Base-by-base conservation (phyloP, 2,329 filamentous ascomycete species). In the Neonectria punicea region DNA sequence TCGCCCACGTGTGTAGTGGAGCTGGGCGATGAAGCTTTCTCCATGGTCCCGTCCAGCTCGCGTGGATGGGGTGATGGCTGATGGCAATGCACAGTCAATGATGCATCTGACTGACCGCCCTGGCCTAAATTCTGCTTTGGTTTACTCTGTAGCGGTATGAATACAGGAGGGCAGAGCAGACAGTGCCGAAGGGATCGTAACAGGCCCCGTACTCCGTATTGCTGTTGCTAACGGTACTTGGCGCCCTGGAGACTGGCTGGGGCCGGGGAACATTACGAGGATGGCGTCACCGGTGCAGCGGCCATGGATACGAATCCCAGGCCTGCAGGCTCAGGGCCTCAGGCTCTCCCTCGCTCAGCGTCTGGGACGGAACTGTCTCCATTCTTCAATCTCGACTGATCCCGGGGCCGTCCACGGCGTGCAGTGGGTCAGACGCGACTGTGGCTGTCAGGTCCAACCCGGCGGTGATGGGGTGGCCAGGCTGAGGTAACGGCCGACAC, bases 221-320 rank as follows among this genome's bases (percentile, higher is more conserved):
- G 54, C 47, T 54, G 51, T 41, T 57, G 54, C 36, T 57, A 58
- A 61, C 68, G 68, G 68, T 71, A 70, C 66, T 70, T 71, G 69
- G 25, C 56, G 41, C 39, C 39, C 47, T 50, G 58, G 43, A 55
- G 32, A 36, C 46, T 50, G 32, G 39, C 28, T 32, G 18, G 49
- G 51, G 14, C n/a, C 22, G 30, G 43, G 43, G 41, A n/a, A 47
- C 25, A 57, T 62, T 69, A 71, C 67, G 59, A 69, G 61, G 66
- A 73, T 73, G 71, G 71, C 71, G 71, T 73, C 71, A 73, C 65
- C 59, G 61, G 46, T 69, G 67, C 65, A 74, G 70, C 61, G 61
- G 43, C 58, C 65, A 64, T 61, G 69, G 66, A 66, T 69, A 61
- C 63, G 64, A 70, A 71, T 70, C 65, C 61, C 67, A 59, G 50